Evolutionary conservation across 2,329 filamentous ascomycete genomes (phyloP), one percentile per base, ranked within the genome.

Genomic region (Meredithiella fracta): DNA sequence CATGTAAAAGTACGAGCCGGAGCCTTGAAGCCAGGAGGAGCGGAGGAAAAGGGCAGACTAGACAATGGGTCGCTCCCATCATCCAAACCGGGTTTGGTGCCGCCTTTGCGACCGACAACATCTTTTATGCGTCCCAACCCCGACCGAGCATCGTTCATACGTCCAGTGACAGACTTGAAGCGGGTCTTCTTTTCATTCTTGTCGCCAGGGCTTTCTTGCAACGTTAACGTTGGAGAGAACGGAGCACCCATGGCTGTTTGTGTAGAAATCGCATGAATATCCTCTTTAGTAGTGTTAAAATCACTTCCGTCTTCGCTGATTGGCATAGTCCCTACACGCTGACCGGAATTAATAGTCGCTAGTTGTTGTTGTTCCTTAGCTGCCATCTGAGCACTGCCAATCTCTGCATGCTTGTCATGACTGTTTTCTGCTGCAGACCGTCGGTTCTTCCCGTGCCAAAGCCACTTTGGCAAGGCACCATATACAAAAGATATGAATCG

Each of bases 371-470:
- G 55, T 31, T 59, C 57, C 23, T 59, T 56, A 23, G 57, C 53
- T 6, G 52, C 56, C 53, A 50, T 59, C 31, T 52, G 34, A 20
- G 55, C 58, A 34, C 49, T 57, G 22, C 65, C 64, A 57, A 73
- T 65, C 15, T 78, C 74, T 11, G 73, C 67, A 2, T 72, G 68
- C 51, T 69, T 71, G 3, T 75, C 73, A 51, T 70, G 68, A n/a
- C 71, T 56, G 29, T 38, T 68, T 7, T 75, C 72, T 1, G 68
- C 63, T 1, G 67, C 66, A 2, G 71, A 76, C 64, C 91, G 88
- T 59, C 83, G 80, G 38, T 86, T 78, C 66, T 95, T 97, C 15
- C 91, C 92, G 59, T 86, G 77, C 92, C 92, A 98, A 1, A 98
- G 74, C 88, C 90, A 97, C 67, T 94, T 95, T 15, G 86, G 76